phyloP scores from a whole-genome alignment of 805 yeast genomes.

The Suhomyces prunicola region DNA sequence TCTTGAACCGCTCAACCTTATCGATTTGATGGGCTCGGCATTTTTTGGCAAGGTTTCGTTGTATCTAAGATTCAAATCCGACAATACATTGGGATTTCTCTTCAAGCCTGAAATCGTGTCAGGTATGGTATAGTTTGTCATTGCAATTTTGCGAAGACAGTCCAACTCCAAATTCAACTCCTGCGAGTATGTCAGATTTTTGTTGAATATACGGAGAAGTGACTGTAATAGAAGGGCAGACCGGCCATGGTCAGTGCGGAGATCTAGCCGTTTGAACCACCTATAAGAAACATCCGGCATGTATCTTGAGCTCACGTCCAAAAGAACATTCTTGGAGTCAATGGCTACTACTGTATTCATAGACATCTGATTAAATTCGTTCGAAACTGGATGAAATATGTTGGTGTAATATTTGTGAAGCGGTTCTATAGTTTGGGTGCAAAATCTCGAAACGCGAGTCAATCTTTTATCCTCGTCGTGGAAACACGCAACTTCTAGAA shows the following conservation, averaged over 20 bases:
- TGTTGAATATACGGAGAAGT: slow-evolving; percentile 20
- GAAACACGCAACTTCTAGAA: slow-evolving; percentile 28
- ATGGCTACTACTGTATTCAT: slow-evolving; percentile 30
- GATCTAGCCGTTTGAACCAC: slow-evolving; percentile 25
- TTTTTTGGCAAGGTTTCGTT: slow-evolving; percentile 21
- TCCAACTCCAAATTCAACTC: slow-evolving; percentile 17
- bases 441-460: slow-evolving; percentile 17
- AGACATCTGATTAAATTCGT: slow-evolving; percentile 24
- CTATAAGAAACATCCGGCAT: slow-evolving; percentile 30
- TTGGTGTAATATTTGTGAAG: slow-evolving; percentile 10
- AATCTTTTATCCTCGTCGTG: slow-evolving; percentile 26
- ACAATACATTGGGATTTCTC: slow-evolving; percentile 25
- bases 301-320: slow-evolving; percentile 31
- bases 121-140: slow-evolving; percentile 24
- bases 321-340: slow-evolving; percentile 12
- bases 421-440: background rate
- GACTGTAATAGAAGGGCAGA: slow-evolving; percentile 23
- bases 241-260: slow-evolving; percentile 26
- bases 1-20: slow-evolving; percentile 10
- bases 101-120: slow-evolving; percentile 23
- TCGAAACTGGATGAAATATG: slow-evolving; percentile 18
- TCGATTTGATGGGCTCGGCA: slow-evolving; percentile 12
- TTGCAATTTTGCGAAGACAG: slow-evolving; percentile 18
- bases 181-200: background rate
- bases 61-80: slow-evolving; percentile 20